These are phyloP conservation scores for Pichia kluyveri DNA, from an alignment of 805 yeast species.

Conservation along the genomic window DNA sequence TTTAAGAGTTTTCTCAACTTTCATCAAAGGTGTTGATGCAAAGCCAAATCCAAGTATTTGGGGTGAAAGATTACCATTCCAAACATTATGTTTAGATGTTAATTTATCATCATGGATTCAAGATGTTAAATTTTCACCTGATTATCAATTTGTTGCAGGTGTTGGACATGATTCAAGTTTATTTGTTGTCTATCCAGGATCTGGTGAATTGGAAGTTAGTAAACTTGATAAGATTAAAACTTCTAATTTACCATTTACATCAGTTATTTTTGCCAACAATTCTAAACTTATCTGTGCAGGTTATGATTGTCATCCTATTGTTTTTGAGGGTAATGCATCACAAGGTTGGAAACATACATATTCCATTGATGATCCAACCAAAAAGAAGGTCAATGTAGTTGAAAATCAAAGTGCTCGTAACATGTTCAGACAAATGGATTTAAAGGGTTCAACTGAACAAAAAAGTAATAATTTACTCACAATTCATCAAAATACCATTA, in stretches of 20 bases:
- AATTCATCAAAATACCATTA: constrained; percentile 86
- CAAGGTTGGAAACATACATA: constrained; percentile 54
- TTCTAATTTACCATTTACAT: constrained; percentile 68
- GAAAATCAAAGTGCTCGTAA: constrained; percentile 76
- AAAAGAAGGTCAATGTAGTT: constrained; percentile 37
- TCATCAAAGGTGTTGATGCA: constrained; percentile 76
- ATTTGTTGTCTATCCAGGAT: constrained; percentile 66
- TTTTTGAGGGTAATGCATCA: constrained; percentile 56
- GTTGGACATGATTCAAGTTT: constrained; percentile 85
- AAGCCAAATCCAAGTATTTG: constrained; percentile 77
- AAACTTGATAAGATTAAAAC: constrained; percentile 53
- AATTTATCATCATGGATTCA: constrained; percentile 83
- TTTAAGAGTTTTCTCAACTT: constrained; percentile 82
- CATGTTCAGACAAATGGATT: constrained; percentile 92
- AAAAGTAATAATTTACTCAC: constrained; percentile 49
- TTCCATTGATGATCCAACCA: constrained; percentile 52
- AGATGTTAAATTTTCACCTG: constrained; percentile 77
- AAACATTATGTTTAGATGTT: constrained; percentile 78
- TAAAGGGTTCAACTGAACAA: constrained; percentile 67
- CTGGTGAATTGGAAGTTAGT: constrained; percentile 43
- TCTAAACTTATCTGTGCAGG: constrained; percentile 78
- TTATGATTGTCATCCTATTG: constrained; percentile 82
- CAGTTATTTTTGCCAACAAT: constrained; percentile 62
- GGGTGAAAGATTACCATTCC: constrained; percentile 95
- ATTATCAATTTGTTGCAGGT: constrained; percentile 69